A percentile compares a stretch with the other conserved stretches of the same genome.
Evolutionary conservation across 345 rosid species (phyloP).

Genomic region (Populus pruinosa): DNA sequence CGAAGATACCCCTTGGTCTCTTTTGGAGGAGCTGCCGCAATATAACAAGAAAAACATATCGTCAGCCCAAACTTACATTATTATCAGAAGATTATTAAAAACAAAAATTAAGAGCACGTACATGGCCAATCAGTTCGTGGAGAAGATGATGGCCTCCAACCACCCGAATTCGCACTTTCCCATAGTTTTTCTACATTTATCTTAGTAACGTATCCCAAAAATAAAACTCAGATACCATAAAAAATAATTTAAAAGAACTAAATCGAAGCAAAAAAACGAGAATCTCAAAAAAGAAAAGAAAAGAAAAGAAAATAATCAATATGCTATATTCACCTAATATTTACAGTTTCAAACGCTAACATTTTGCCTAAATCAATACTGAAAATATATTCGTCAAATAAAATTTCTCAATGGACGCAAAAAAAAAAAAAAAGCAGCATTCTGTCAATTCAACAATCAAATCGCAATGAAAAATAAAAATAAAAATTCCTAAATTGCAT

Average conservation of each 20-base stretch:
- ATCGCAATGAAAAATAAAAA: too few species aligned
- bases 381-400: background rate
- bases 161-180: constrained; percentile 80
- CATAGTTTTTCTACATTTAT: constrained; percentile 75
- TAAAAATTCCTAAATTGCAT: too few species aligned
- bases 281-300: too few species aligned
- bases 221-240: background rate
- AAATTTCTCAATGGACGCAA: too few species aligned
- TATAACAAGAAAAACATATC: background rate
- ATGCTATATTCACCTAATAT: background rate
- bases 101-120: constrained; percentile 32
- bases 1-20: constrained; percentile 89
- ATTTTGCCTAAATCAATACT: background rate
- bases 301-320: background rate
- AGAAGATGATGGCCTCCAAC: constrained; percentile 97
- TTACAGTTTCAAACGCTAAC: background rate
- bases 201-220: constrained; percentile 32
- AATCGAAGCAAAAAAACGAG: too few species aligned
- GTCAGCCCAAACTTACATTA: background rate
- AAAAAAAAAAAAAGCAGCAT: too few species aligned
- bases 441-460: too few species aligned
- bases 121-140: constrained; percentile 94
- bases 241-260: background rate
- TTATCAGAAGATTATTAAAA: background rate
- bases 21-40: constrained; percentile 75